Percentiles rank a stretch among this genome's conserved stretches.
Evolutionary conservation across 2,329 filamentous ascomycete genomes (phyloP).

Genomic region (Sarocladium oryzae): DNA sequence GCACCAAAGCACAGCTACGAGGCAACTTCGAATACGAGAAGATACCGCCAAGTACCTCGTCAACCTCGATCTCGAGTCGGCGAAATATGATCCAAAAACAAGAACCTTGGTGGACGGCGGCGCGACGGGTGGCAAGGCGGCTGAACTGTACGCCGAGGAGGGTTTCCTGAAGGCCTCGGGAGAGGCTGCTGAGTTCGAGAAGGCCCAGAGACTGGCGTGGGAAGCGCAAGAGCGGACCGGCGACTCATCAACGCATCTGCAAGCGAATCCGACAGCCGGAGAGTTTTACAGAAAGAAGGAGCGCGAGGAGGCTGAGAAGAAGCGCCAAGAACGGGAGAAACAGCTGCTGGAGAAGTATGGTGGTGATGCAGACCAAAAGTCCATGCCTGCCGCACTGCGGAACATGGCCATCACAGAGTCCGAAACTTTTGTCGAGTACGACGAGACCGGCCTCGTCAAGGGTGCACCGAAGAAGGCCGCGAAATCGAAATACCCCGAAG

Average conservation of each 20-base stretch:
- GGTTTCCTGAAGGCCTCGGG: slow-evolving; percentile 85
- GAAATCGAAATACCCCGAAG: slow-evolving; percentile 88
- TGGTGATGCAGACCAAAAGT: slow-evolving; percentile 49
- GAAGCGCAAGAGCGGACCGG: slow-evolving; percentile 81
- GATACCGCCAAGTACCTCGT: slow-evolving; percentile 96
- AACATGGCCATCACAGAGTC: slow-evolving; percentile 69
- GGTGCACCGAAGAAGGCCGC: slow-evolving; percentile 69
- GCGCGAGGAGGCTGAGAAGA: slow-evolving; percentile 62
- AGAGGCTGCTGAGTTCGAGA: slow-evolving; percentile 88
- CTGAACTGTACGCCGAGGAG: slow-evolving; percentile 82
- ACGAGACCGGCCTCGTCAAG: slow-evolving; percentile 83
- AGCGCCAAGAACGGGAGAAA: slow-evolving; percentile 61
- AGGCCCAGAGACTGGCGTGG: slow-evolving; percentile 87
- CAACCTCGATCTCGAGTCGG: slow-evolving; percentile 91
- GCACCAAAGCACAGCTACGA: slow-evolving; percentile 82
- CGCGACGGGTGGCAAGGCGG: slow-evolving; percentile 71
- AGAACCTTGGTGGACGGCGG: slow-evolving; percentile 83
- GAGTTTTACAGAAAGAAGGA: slow-evolving; percentile 79
- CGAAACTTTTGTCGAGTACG: slow-evolving; percentile 89
- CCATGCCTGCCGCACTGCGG: slow-evolving; percentile 54
- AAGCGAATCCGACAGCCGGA: slow-evolving; percentile 93
- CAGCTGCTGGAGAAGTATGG: slow-evolving; percentile 79
- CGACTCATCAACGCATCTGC: slow-evolving; percentile 76
- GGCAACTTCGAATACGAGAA: slow-evolving; percentile 86
- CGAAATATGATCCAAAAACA: slow-evolving; percentile 96